These are phyloP conservation scores for Eleusine coracana DNA, from an alignment of 176 grass and related monocot species.

Conservation along the genomic window DNA sequence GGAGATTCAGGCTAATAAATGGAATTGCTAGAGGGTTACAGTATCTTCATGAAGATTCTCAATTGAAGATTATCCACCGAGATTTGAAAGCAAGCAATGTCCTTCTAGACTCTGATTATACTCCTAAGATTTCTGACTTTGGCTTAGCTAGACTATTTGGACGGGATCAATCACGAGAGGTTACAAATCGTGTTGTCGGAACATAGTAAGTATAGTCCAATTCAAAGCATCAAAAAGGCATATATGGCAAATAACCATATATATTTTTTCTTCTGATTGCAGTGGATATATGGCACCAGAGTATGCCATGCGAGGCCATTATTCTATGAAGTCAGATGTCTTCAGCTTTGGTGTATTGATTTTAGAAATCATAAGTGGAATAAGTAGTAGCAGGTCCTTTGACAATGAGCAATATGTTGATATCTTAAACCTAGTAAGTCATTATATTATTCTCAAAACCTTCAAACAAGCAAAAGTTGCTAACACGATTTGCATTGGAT, in stretches of 20 bases:
- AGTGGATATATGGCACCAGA: background rate
- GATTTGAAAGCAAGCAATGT: background rate
- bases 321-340: background rate
- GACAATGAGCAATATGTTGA: background rate
- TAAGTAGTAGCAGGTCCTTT: background rate
- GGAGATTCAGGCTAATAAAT: background rate
- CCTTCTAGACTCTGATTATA: background rate
- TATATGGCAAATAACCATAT: background rate
- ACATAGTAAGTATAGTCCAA: background rate
- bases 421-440: background rate
- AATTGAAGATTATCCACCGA: background rate
- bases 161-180: background rate
- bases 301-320: background rate
- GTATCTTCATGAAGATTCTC: background rate
- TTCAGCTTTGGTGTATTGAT: background rate
- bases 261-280: background rate
- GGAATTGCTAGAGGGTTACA: background rate
- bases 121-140: background rate
- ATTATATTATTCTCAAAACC: background rate
- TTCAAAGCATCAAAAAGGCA: background rate
- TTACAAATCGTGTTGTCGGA: background rate
- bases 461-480: background rate
- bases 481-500: background rate
- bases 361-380: background rate
- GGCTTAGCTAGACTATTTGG: background rate